Conservation (phyloP, 805 yeast genomes). For the Kazachstania psychrophila region DNA sequence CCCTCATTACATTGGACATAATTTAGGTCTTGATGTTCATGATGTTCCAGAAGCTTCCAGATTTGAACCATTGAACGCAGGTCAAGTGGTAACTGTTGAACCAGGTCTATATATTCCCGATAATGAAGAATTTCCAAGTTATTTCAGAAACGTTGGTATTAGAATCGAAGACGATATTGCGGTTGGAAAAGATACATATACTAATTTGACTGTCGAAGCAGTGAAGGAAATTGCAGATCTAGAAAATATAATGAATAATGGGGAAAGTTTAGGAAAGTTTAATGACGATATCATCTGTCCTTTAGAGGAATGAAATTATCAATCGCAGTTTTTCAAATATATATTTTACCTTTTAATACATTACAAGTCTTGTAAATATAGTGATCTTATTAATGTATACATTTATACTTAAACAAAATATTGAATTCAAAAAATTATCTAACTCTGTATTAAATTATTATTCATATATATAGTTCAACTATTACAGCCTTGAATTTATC, state of each 20-base stretch:
- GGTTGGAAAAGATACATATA: conserved; percentile 51
- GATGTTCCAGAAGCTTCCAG: conserved; percentile 64
- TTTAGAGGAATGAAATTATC: conserved; percentile 10
- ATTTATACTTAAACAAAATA: no score
- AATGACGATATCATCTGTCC: conserved; percentile 36
- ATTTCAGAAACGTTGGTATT: conserved; percentile 81
- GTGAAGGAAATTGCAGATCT: conserved; percentile 79
- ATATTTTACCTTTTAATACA: no score
- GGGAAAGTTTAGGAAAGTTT: conserved; percentile 40
- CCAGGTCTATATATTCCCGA: conserved; percentile 91
- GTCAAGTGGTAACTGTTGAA: conserved; percentile 88
- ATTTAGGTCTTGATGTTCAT: conserved; percentile 86
- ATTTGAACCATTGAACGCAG: conserved; percentile 42
- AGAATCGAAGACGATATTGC: conserved; percentile 93
- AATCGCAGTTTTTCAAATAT: no score
- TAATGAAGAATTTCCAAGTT: conserved; percentile 58
- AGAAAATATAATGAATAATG: conserved; percentile 55
- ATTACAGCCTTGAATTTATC: no score
- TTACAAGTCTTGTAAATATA: no score
- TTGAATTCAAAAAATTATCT: no score
- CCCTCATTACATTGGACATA: conserved; percentile 95
- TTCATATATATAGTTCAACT: no score
- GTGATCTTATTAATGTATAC: no score
- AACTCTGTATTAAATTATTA: no score
- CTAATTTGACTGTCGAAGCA: conserved; percentile 68